Evolutionary conservation across 805 yeast genomes (phyloP), one percentile per base, ranked within the genome.

Genomic region (Yueomyces sinensis): DNA sequence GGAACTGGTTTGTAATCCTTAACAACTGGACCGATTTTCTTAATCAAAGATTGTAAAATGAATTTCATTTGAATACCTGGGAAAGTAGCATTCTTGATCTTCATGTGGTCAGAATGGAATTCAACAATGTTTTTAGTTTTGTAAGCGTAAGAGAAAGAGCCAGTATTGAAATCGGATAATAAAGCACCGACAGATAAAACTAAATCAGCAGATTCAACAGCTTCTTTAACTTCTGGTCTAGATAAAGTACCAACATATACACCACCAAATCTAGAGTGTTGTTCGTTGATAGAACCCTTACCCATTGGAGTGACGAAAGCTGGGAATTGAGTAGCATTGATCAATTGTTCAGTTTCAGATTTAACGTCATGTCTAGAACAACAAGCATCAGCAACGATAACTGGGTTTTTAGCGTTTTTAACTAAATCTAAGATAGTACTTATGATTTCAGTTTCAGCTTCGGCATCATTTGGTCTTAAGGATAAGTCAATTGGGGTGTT

Each of bases 221-320:
- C 70, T 41, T 70, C 74, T 54, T 75, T 74, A 36, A 80, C 83
- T 42, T 68, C 80, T 40, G 83, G 83, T 38, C 63, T 61, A 15
- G 93, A 77, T 47, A 83, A 63, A n/a, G 80, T 67, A 48, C 94
- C 94, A 38, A 82, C 82, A 56, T 82, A 82, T 37, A 78, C 83
- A 60, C 94, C 94, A 46, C 83, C 84, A 59, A 72, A 82, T 59
- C 82, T 65, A 41, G 74, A 71, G 56, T 74, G 68, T 41, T 66
- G 67, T 61, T 82, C 94, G 58, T 79, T 75, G 46, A 82, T 72
- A 18, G 74, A 66, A 40, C 84, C 79, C 60, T 82, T 82, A 61
- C 94, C 94, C 91, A 82, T 81, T 48, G 94, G 94, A 36, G 94
- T 83, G 37, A 78, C 78, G 59, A 74, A 82, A 32, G 79, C 76